phyloP scores from a whole-genome alignment of 495 filamentous ascomycete genomes.

The Daldinia grandis region DNA sequence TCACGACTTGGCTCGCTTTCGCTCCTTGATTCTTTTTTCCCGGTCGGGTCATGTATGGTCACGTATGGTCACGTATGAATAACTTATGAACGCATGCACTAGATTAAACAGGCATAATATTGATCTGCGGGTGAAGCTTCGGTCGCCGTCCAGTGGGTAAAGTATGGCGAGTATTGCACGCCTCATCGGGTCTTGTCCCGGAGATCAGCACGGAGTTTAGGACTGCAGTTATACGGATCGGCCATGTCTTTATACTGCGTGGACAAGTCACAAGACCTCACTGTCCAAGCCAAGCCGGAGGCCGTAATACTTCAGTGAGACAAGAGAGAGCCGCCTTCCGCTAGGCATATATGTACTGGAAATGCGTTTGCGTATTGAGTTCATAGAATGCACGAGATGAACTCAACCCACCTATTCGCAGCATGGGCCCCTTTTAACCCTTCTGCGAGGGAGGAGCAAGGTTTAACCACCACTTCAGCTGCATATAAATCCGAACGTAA shows the following conservation, averaged over 20 bases:
- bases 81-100: constrained; percentile 6
- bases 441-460: constrained; percentile 1
- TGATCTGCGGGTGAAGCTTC: constrained; percentile 28
- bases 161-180: constrained; percentile 18
- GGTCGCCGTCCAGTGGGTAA: constrained; percentile 1
- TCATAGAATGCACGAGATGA: neutral
- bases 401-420: constrained; percentile 9
- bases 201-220: constrained; percentile 43
- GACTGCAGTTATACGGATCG: constrained; percentile 36
- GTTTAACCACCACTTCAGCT: constrained; percentile 6
- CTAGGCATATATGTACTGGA: neutral
- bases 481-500: constrained; percentile 2
- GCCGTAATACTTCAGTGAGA: constrained; percentile 21
- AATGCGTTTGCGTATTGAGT: neutral
- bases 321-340: constrained; percentile 1
- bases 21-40: neutral
- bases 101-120: constrained; percentile 35
- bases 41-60: neutral
- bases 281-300: constrained; percentile 14
- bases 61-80: neutral
- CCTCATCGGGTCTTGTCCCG: constrained; percentile 31
- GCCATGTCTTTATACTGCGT: constrained; percentile 3
- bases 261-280: constrained; percentile 5
- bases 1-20: constrained; percentile 5
- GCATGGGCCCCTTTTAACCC: constrained; percentile 8